Evolutionary conservation across 768 basidiomycete genomes (phyloP).

Genomic region (Termitomyces sp.): DNA sequence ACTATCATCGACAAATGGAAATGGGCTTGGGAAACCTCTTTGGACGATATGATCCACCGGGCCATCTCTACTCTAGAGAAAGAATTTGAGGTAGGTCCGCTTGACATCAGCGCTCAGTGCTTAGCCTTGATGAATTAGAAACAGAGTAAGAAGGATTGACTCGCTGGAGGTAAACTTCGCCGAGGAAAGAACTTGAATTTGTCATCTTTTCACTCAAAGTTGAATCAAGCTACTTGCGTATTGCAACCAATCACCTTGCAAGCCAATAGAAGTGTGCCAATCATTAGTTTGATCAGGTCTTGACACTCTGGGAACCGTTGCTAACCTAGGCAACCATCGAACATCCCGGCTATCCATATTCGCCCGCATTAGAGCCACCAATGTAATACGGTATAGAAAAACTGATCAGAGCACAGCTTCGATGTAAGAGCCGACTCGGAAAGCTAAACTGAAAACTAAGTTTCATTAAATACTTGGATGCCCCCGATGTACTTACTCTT

Average conservation of each 20-base stretch:
- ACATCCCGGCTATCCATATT: not conserved
- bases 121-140: not conserved
- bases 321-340: not conserved
- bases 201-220: not conserved
- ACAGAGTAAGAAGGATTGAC: not conserved
- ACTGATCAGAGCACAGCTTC: not conserved
- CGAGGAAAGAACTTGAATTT: not conserved
- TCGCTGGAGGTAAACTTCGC: no score
- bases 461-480: not conserved
- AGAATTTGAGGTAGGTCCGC: not conserved
- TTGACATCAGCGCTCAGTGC: not conserved
- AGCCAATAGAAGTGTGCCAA: not conserved
- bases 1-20: constrained; percentile 31
- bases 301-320: not conserved
- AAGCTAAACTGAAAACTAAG: not conserved
- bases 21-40: constrained; percentile 35
- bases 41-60: constrained; percentile 21
- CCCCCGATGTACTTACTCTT: not conserved
- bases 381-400: not conserved
- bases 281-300: not conserved
- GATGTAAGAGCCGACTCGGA: not conserved
- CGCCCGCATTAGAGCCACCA: no score
- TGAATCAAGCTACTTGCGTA: not conserved
- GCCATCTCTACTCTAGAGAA: constrained; percentile 6
- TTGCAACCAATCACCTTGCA: not conserved